These are phyloP conservation scores for Gloeostereum incarnatum DNA, from an alignment of 768 basidiomycete genomes.

Conservation along the genomic window DNA sequence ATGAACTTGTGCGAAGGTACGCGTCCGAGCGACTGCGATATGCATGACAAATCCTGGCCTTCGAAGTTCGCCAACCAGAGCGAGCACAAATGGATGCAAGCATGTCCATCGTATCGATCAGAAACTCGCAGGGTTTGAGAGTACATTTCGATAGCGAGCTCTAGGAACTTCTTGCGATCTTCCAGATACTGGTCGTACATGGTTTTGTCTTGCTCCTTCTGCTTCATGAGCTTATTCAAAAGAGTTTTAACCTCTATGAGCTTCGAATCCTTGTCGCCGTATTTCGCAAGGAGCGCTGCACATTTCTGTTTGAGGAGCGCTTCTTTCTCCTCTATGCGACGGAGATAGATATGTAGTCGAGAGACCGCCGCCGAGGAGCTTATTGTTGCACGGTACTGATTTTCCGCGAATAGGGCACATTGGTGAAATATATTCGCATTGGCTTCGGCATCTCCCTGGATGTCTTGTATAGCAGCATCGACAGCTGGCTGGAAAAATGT, in stretches of 20 bases:
- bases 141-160: conserved; percentile 79
- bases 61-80: conserved; percentile 90
- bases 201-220: conserved; percentile 44
- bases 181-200: conserved; percentile 28
- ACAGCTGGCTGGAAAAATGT: conserved; percentile 66
- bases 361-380: conserved; percentile 65
- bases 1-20: conserved; percentile 86
- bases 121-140: conserved; percentile 63
- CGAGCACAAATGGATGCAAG: conserved; percentile 74
- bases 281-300: neutral
- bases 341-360: conserved; percentile 60
- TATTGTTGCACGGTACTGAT: conserved; percentile 66
- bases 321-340: conserved; percentile 31
- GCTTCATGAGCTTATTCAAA: conserved; percentile 27
- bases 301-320: conserved; percentile 1
- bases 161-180: conserved; percentile 53
- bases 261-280: neutral
- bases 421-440: conserved; percentile 62
- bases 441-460: conserved; percentile 11
- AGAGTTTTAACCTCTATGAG: conserved; percentile 17
- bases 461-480: conserved; percentile 12
- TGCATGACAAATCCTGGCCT: conserved; percentile 31
- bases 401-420: conserved; percentile 85
- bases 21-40: conserved; percentile 37
- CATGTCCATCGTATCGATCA: conserved; percentile 68